Evolutionary conservation across 1,284 basidiomycete genomes (phyloP), one percentile per base, ranked within the genome.

Genomic region (Filobasidium uniguttulatum): DNA sequence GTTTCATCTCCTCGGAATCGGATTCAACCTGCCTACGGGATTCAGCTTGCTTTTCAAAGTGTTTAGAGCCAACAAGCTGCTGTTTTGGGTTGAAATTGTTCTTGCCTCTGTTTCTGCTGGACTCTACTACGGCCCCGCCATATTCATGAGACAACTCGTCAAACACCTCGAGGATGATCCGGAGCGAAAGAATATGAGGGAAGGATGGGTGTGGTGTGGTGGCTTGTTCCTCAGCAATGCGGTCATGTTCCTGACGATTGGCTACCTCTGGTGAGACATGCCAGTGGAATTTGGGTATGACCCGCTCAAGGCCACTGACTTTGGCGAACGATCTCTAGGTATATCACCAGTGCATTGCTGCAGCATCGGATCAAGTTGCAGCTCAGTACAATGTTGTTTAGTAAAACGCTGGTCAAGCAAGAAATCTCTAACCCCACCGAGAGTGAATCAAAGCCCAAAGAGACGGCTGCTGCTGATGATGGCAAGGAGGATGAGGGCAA

Each of bases 351-450:
- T 3, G 67, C 64, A 4, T 57, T 57, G 10, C 60, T 70, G 5
- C 60, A 65, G 48, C 59, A 58, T 1, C 77, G 83, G 26, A 69
- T 93, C 40, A 77, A 77, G 33, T 76, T 83, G 17, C 86, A 93
- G 62, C 73, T 94, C 48, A 93, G 93, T 69, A 80, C 84, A 10
- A 77, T 84, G 49, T 70, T 94, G 6, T 94, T 86, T 62, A 79
- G 80, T 44, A 94, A 94, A 71, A 93, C 88, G 0, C 77, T 94
- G 3, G 77, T 86, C 19, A 78, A 86, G 43, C 90, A 93, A 68
- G 85, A 90, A 58, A 72, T 89, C 23, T 85, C 84, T 0, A 82
- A 80, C 25, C 2, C 50, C 45, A 9, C 17, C 45, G 20, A 46
- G 20, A 19, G 20, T 28, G 5, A 36, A 25, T 3, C 28, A 40